A percentile compares a stretch with the other conserved stretches of the same genome.
These are phyloP conservation scores for Backusella australiensis DNA, from an alignment of 192 early-diverging fungal species.

Conservation along the genomic window DNA sequence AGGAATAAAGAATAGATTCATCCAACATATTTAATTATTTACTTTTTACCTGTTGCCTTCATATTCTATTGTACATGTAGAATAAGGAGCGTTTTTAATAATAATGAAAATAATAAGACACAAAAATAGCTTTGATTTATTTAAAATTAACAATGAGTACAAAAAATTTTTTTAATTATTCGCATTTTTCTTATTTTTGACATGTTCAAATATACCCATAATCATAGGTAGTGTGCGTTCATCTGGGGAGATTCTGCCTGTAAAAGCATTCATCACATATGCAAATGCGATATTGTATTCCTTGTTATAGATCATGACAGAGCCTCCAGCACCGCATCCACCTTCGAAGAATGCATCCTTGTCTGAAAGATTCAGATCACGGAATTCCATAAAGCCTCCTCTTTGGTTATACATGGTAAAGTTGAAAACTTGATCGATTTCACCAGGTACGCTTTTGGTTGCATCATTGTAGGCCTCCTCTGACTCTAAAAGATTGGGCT, in stretches of 20 bases:
- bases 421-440: constrained; percentile 23
- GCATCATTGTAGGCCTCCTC: constrained; percentile 24
- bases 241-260: neutral
- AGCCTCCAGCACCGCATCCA: constrained; percentile 55
- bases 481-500: constrained; percentile 28
- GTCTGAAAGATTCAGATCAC: constrained; percentile 14
- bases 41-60: neutral
- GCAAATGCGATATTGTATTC: constrained; percentile 55
- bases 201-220: neutral
- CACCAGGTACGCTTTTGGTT: constrained; percentile 18
- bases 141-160: neutral
- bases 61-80: no score
- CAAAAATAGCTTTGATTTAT: neutral
- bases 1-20: neutral
- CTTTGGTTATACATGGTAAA: constrained; percentile 24
- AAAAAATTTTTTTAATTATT: neutral
- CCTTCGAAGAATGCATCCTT: constrained; percentile 38
- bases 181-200: neutral
- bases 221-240: neutral
- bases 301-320: constrained; percentile 53
- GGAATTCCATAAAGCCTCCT: constrained; percentile 42
- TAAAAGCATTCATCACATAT: constrained; percentile 55
- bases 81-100: neutral
- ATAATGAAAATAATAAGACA: neutral
- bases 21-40: neutral